phyloP scores from a whole-genome alignment of 805 yeast species.

The Vanderwaltozyma polyspora region DNA sequence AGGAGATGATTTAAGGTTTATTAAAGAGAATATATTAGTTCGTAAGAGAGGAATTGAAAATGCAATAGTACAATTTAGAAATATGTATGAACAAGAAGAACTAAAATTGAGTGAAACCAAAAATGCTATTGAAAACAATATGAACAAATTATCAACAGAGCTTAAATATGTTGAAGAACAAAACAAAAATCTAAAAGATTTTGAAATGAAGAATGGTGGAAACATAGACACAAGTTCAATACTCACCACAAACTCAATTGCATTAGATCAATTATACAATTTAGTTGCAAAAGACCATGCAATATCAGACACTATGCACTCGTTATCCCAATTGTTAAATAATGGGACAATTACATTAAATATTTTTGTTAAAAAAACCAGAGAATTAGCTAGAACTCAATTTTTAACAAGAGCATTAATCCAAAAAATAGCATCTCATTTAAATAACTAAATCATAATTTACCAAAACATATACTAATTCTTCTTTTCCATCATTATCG shows the following conservation, averaged over 20 bases:
- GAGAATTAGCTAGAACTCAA: constrained; percentile 55
- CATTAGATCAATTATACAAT: constrained; percentile 38
- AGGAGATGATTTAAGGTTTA: constrained; percentile 3
- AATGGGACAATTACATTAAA: constrained; percentile 15
- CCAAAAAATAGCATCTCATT: constrained; percentile 25
- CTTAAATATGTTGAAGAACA: constrained; percentile 22
- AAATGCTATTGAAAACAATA: constrained; percentile 21
- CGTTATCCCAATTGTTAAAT: constrained; percentile 28
- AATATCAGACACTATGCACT: constrained; percentile 53
- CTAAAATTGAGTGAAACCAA: constrained; percentile 19
- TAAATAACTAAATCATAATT: not conserved
- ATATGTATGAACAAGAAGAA: constrained; percentile 28
- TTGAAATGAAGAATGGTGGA: constrained; percentile 10
- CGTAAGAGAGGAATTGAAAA: constrained; percentile 18
- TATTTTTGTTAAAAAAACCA: constrained; percentile 28
- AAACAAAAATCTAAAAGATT: constrained; percentile 23
- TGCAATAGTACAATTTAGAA: constrained; percentile 29
- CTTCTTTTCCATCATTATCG: not conserved
- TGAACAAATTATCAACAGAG: constrained; percentile 20
- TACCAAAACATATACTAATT: not conserved
- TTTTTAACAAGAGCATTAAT: constrained; percentile 41
- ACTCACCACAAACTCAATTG: constrained; percentile 41
- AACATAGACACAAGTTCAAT: constrained; percentile 33
- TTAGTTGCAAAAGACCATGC: constrained; percentile 58
- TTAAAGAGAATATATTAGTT: constrained; percentile 4